These are phyloP conservation scores for Lithospermum erythrorhizon DNA, from an alignment of 257 asterid species.

Conservation along the genomic window DNA sequence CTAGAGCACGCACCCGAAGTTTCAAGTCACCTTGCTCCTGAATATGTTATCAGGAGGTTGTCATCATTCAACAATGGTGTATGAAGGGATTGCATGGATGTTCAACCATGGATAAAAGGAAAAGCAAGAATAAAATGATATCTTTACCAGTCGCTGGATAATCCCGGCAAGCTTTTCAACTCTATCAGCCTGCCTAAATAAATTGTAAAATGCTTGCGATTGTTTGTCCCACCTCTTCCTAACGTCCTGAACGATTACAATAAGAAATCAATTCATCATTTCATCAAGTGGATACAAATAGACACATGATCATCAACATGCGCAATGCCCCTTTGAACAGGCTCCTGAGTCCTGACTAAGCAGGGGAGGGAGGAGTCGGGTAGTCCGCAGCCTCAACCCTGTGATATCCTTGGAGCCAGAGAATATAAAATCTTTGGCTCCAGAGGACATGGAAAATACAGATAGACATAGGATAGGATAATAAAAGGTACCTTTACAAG, in stretches of 20 bases:
- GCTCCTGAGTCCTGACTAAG: too few relatives aligned
- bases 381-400: too few relatives aligned
- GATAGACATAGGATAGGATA: too few relatives aligned
- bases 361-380: too few relatives aligned
- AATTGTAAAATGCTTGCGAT: constrained; percentile 73
- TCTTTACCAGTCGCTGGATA: constrained; percentile 66
- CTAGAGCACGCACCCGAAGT: constrained; percentile 88
- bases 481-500: constrained; percentile 42
- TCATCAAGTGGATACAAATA: background rate
- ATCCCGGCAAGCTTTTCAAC: constrained; percentile 79
- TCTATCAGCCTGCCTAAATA: constrained; percentile 97
- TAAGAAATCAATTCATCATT: constrained; percentile 4
- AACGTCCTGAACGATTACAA: constrained; percentile 51
- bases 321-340: too few relatives aligned
- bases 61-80: background rate
- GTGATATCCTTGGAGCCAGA: too few relatives aligned
- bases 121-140: constrained; percentile 1
- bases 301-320: too few relatives aligned
- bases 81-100: background rate
- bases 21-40: constrained; percentile 98
- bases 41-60: background rate
- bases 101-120: background rate
- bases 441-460: too few relatives aligned
- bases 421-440: too few relatives aligned
- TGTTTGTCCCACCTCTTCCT: constrained; percentile 90